These are phyloP conservation scores for Zygotorulaspora danielsina DNA, from an alignment of 805 yeast genomes.

Conservation along the genomic window DNA sequence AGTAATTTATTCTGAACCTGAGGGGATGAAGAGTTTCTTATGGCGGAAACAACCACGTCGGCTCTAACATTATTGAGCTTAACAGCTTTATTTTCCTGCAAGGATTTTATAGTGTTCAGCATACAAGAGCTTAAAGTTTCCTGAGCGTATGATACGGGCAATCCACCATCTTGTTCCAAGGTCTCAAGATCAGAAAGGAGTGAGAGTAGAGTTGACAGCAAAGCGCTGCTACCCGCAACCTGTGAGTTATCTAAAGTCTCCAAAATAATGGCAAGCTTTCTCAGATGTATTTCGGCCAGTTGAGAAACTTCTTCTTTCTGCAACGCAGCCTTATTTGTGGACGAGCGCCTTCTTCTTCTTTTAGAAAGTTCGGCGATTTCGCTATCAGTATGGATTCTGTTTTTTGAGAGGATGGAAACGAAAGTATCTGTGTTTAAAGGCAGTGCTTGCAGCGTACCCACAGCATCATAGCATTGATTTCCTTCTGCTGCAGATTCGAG, in stretches of 20 bases:
- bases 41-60: slow-evolving; percentile 85
- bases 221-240: slow-evolving; percentile 38
- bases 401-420: slow-evolving; percentile 53
- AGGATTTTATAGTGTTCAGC: slow-evolving; percentile 57
- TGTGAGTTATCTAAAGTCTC: slow-evolving; percentile 64
- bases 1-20: slow-evolving; percentile 89
- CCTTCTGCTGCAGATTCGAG: slow-evolving; percentile 50
- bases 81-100: slow-evolving; percentile 43
- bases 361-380: slow-evolving; percentile 50
- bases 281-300: slow-evolving; percentile 74
- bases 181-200: slow-evolving; percentile 73
- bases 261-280: slow-evolving; percentile 69
- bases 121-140: slow-evolving; percentile 86
- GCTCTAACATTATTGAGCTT: slow-evolving; percentile 74
- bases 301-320: slow-evolving; percentile 62
- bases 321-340: slow-evolving; percentile 71
- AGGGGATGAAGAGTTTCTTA: slow-evolving; percentile 83
- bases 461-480: slow-evolving; percentile 47
- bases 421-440: slow-evolving; percentile 54
- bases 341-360: slow-evolving; percentile 73
- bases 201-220: slow-evolving; percentile 52
- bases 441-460: slow-evolving; percentile 50
- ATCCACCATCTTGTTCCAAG: slow-evolving; percentile 82
- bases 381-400: slow-evolving; percentile 49
- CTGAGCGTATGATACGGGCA: slow-evolving; percentile 88